Base-by-base conservation (phyloP, 768 basidiomycete species). In the Rhodosporidiobolus odoratus region DNA sequence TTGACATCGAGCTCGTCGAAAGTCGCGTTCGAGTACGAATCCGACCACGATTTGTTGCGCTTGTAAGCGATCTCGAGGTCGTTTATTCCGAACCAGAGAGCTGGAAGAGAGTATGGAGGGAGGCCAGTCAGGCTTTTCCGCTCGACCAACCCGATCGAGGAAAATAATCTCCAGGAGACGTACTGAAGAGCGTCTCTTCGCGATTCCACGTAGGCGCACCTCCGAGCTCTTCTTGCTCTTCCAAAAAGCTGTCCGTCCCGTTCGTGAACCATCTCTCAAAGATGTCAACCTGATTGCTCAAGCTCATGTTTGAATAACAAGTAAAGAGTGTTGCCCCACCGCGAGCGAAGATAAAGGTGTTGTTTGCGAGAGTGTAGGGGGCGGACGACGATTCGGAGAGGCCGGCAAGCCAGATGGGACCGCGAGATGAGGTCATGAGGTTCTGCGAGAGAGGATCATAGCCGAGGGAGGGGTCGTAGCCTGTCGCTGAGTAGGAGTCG, bases 1-100 rank as follows among this genome's bases (percentile, higher is more conserved):
- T 30, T 13, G 35, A 0, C 2, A 19, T 40, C 30, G 2, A 62
- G n/a, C 37, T 34, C 37, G 37, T 9, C 38, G n/a, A 62, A 41
- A 5, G 37, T 62, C 17, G 38, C 6, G 37, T 62, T 48, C 4
- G 4, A 15, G 50, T 40, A 27, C 48, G 27, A 1, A 13, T 19
- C 62, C 2, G 40, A n/a, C 41, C 48, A 40, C 16, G 23, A 12
- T 40, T 62, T 50, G 38, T 30, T 37, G 3, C 50, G 50, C 25
- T 38, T 35, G 47, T 25, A 62, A 10, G 62, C 50, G 50, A 62
- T 40, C 50, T 52, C 62, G 38, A 62, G 37, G 27, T 62, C 62
- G 62, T 62, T 62, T 35, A 62, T 52, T 19, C 62, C 62, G 62
- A 40, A 53, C 62, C 50, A 62, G 50, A 62, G 6, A 21, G 27